Evolutionary conservation across 1,284 basidiomycete species (phyloP).

Genomic region (Melanopsichium pennsylvanicum): DNA sequence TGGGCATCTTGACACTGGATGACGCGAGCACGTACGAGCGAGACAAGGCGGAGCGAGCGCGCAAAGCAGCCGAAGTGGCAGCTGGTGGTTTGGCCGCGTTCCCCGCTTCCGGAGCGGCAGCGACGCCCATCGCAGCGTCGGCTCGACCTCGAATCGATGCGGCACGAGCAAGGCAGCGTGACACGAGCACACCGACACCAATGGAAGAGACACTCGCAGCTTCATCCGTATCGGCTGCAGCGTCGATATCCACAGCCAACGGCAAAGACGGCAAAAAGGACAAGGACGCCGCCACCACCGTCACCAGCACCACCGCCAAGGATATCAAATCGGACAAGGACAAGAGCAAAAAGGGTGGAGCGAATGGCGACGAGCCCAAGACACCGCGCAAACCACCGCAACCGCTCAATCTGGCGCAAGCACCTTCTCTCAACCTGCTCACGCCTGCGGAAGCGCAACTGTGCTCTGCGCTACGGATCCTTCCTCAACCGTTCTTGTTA

Average conservation of each 20-base stretch:
- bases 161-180: constrained; percentile 48
- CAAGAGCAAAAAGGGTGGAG: constrained; percentile 20
- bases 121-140: constrained; percentile 25
- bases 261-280: constrained; percentile 32
- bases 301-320: constrained; percentile 14
- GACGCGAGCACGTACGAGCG: constrained; percentile 60
- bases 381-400: constrained; percentile 48
- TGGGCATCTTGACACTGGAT: constrained; percentile 59
- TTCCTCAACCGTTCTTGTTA: constrained; percentile 61
- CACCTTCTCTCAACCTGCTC: constrained; percentile 59
- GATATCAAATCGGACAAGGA: constrained; percentile 14
- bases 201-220: constrained; percentile 28
- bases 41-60: constrained; percentile 60
- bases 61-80: constrained; percentile 51
- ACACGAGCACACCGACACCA: constrained; percentile 43
- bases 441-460: constrained; percentile 56
- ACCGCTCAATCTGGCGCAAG: constrained; percentile 56
- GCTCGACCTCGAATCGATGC: constrained; percentile 36
- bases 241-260: constrained; percentile 10
- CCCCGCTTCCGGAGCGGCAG: constrained; percentile 48
- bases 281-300: too few species aligned
- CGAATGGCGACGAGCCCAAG: constrained; percentile 39
- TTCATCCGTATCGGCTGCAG: neutral
- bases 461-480: constrained; percentile 59
- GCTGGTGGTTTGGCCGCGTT: constrained; percentile 58